Evolutionary conservation across 1,284 basidiomycete species (phyloP).

Genomic region (Anthracocystis setariae): DNA sequence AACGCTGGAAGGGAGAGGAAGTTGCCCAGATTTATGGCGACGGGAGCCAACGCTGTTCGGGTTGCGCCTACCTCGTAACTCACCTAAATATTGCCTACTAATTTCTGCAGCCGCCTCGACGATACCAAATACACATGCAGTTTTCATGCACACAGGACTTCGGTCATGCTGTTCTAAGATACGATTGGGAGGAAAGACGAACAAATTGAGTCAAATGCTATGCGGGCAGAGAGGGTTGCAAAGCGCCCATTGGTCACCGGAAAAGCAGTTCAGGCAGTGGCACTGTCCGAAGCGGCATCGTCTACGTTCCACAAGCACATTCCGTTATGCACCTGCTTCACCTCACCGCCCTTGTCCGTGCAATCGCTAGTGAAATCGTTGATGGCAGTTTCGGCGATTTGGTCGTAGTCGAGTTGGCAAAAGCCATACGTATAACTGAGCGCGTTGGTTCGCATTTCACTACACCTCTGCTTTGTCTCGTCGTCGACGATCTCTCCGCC

Average conservation of each 20-base stretch:
- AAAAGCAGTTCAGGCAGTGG: not conserved
- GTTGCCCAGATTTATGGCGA: conserved; percentile 52
- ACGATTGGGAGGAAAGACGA: not conserved
- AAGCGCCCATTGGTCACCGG: no score
- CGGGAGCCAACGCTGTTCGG: conserved; percentile 49
- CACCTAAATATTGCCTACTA: not conserved
- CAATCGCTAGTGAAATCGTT: conserved; percentile 31
- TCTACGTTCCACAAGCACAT: conserved; percentile 44
- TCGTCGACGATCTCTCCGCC: conserved; percentile 31
- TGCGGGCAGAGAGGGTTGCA: no score
- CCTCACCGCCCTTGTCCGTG: conserved; percentile 15
- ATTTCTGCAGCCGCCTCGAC: not conserved
- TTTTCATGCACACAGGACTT: not conserved
- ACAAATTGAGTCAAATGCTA: no score
- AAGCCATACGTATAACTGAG: conserved; percentile 30
- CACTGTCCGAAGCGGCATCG: conserved; percentile 14
- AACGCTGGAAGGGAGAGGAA: conserved; percentile 21
- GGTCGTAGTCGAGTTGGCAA: conserved; percentile 34
- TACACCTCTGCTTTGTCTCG: conserved; percentile 27
- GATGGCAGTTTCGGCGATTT: conserved; percentile 12
- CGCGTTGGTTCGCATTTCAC: conserved; percentile 32
- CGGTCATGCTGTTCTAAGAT: conserved; percentile 4
- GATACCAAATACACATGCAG: conserved; percentile 23
- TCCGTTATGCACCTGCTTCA: conserved; percentile 22
- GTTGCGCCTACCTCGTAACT: conserved; percentile 44